Percentiles rank a stretch among this genome's conserved stretches.
phyloP scores from a whole-genome alignment of 768 basidiomycete genomes.

The Panus rudis region DNA sequence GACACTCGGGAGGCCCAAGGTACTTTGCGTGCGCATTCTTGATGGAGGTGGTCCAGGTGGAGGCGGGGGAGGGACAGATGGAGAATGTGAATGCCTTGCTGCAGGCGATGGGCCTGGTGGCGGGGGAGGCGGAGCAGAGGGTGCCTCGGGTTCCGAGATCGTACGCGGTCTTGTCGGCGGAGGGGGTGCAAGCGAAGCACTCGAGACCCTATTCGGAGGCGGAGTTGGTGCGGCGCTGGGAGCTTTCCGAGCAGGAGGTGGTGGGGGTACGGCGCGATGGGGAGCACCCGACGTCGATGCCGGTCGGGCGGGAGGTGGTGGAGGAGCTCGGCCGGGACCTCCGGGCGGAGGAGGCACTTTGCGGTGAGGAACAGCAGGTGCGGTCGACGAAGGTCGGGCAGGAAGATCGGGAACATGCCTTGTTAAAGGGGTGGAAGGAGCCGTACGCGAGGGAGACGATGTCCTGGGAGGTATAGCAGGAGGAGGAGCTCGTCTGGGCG shows the following conservation, averaged over 20 bases:
- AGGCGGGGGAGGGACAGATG: conserved; percentile 12
- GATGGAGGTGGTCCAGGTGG: conserved; percentile 18
- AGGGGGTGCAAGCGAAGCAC: conserved; percentile 22
- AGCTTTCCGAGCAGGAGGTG: conserved; percentile 30
- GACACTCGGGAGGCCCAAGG: conserved; percentile 2
- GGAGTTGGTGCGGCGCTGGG: conserved; percentile 17
- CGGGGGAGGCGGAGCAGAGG: conserved; percentile 18
- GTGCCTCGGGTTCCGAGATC: conserved; percentile 8
- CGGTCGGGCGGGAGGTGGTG: conserved; percentile 19
- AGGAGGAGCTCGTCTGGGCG: conserved; percentile 27
- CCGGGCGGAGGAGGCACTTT: conserved; percentile 21
- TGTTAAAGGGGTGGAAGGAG: conserved; percentile 8
- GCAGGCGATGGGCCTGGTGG: conserved; percentile 32
- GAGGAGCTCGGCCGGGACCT: conserved; percentile 20
- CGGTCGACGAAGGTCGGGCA: conserved; percentile 15
- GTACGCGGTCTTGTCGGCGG: conserved; percentile 22
- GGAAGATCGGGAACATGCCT: conserved; percentile 19
- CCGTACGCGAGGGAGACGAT: conserved; percentile 19
- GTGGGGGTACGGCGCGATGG: conserved; percentile 31
- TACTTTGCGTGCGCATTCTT: conserved; percentile 11
- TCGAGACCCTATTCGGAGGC: conserved; percentile 28
- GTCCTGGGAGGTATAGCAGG: conserved; percentile 17
- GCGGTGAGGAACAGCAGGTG: conserved; percentile 13
- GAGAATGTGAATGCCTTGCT: conserved; percentile 6
- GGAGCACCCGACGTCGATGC: conserved; percentile 16